Evolutionary conservation across 257 asterid genomes (phyloP), one percentile per base, ranked within the genome.

Genomic region (Fraxinus pennsylvanica): DNA sequence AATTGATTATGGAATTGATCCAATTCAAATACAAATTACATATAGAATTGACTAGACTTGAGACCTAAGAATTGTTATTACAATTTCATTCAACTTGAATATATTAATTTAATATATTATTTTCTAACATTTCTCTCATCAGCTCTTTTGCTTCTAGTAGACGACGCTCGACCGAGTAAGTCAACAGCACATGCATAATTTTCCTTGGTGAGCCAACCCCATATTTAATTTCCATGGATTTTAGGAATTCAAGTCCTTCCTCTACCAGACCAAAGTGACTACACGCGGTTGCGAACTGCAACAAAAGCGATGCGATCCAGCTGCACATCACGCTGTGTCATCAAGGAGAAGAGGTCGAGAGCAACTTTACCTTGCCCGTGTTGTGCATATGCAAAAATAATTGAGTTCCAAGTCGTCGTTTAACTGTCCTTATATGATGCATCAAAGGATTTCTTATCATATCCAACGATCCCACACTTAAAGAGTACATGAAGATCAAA

Each of bases 151-250:
- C 96, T 79, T 89, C 94, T 76, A 15, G 74, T 17, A 94, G 59
- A 41, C 87, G 90, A 17, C 96, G 93, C 96, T 78, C 98, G 86
- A 50, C 98, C 98, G 1, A 94, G 92, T 83, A 94, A 83, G 88
- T 94, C 97, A 68, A 92, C 59, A 1, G 94, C 90, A 81, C 98
- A 94, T 6, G 97, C 97, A 50, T 90, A 94, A 76, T 94, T 92
- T 83, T 94, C 98, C 97, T 87, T 17, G 83, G 86, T 68, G 96
- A 91, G 27, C 72, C 79, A 73, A 94, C 84, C 30, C 92, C 90
- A 63, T 89, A 88, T 14, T 47, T 75, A 10, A 89, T 74, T 83
- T 88, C 92, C 96, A 94, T 94, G 12, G 90, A 81, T 17, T 77
- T 88, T 38, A 94, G 82, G 45, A 92, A 80, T 21, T 77, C 30